phyloP scores from a whole-genome alignment of 306 rosid species.

The Mimosa bimucronata region DNA sequence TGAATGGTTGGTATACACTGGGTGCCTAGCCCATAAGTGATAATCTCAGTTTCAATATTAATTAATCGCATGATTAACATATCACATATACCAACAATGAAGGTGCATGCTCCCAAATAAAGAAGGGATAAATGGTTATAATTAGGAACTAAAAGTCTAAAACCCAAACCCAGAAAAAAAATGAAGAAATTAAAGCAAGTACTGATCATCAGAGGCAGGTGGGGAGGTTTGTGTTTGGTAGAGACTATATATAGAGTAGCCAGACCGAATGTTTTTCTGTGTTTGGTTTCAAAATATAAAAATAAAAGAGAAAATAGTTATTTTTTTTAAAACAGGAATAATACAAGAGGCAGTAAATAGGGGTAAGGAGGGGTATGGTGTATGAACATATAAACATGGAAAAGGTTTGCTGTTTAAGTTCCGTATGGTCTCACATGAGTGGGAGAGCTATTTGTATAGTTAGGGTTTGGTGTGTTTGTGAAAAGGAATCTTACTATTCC shows the following conservation, averaged over 20 bases:
- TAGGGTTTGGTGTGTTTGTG: conserved; percentile 29
- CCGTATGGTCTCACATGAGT: conserved; percentile 7
- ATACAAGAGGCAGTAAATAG: neutral
- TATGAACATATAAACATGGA: neutral
- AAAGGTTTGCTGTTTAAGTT: neutral
- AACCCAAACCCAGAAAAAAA: neutral
- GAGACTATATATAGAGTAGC: neutral
- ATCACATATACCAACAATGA: neutral
- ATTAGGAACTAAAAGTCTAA: neutral
- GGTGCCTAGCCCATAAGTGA: neutral
- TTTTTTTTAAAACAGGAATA: neutral
- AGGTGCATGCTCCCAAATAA: neutral
- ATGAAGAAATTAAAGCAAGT: neutral
- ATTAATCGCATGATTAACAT: conserved; percentile 8
- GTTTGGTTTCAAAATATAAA: neutral
- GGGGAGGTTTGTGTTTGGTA: conserved; percentile 18
- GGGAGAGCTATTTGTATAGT: conserved; percentile 35
- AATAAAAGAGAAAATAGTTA: neutral
- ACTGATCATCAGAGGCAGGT: neutral
- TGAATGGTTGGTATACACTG: neutral
- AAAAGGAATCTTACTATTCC: conserved; percentile 43
- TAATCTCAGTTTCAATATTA: neutral
- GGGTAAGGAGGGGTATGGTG: neutral
- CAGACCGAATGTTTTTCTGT: neutral
- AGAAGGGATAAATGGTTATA: neutral